These are phyloP conservation scores for Tetradesmus lagerheimii DNA, from an alignment of 139 green algal genomes.

Conservation along the genomic window DNA sequence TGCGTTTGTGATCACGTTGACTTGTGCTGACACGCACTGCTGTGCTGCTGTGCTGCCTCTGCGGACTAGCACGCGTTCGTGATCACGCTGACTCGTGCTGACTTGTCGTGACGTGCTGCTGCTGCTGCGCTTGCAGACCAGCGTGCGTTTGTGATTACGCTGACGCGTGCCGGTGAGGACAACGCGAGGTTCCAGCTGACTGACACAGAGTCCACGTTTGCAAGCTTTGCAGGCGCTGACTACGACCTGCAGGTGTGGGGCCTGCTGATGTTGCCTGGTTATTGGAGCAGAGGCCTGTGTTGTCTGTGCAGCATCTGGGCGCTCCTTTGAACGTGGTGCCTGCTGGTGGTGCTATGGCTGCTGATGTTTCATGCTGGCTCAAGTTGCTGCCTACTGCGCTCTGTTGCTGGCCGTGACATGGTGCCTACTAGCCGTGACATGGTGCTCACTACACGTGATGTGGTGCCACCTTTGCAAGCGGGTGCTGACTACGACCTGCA, in stretches of 20 bases:
- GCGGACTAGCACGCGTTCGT: conserved; percentile 78
- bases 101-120: conserved; percentile 7
- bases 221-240: conserved; percentile 89
- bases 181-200: conserved; percentile 83
- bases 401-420: too few relatives aligned
- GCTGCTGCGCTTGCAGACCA: conserved; percentile 58
- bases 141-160: conserved; percentile 82
- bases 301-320: too few relatives aligned
- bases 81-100: conserved; percentile 81
- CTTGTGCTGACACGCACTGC: conserved; percentile 65
- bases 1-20: conserved; percentile 85
- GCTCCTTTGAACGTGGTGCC: too few relatives aligned
- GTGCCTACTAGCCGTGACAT: too few relatives aligned
- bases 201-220: conserved; percentile 84
- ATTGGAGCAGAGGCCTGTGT: too few relatives aligned
- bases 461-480: conserved; percentile 80
- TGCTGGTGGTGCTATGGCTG: too few relatives aligned
- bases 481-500: conserved; percentile 84
- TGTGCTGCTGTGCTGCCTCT: conserved; percentile 18
- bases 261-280: too few relatives aligned
- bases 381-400: too few relatives aligned
- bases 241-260: conserved; percentile 72
- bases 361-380: too few relatives aligned
- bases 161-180: conserved; percentile 93
- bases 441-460: too few relatives aligned